Evolutionary conservation across 345 rosid species (phyloP), one percentile per base, ranked within the genome.

Genomic region (Linum usitatissimum): DNA sequence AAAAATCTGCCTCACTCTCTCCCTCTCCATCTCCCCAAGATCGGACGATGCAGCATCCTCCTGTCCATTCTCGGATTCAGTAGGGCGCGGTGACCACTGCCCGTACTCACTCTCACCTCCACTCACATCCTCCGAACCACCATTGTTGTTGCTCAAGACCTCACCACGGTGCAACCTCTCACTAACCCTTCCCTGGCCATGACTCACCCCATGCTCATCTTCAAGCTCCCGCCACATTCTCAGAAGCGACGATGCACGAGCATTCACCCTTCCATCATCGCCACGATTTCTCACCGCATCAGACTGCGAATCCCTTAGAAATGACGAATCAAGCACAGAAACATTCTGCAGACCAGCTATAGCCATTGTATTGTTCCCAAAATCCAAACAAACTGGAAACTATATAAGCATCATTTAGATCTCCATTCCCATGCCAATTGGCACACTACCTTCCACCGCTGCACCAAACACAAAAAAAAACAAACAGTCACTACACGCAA

Each of bases 181-280:
- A 66, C 77, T 53, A 55, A 67, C 74, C 70, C 91, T 79, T 57
- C 80, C 87, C 55, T 73, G 91, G 62, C 71, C 56, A 61, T 61
- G 85, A 70, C 82, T 81, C 83, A 79, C 84, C 77, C 75, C 85
- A 51, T 84, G 91, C 45, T 87, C 95, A 80, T 87, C 93, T 85
- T 87, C 96, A 39, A 85, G 80, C 70, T 89, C 98, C 74, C 88
- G 81, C 95, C 91, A 83, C 87, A 80, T 92, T 75, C 84, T 90
- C 74, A 84, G 70, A 64, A 84, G 76, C 18, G 93, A 77, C 61
- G 98, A 83, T 45, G 96, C 82, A 77, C 78, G 84, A 81, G 83
- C 80, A 79, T 81, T 80, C 21, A 71, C 30, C 64, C 88, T 82
- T 53, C 82, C 89, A 23, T 80, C 87, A 61, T 76, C 81, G 48